phyloP scores from a whole-genome alignment of 805 yeast genomes.

The Wickerhamomyces sydowiorum region DNA sequence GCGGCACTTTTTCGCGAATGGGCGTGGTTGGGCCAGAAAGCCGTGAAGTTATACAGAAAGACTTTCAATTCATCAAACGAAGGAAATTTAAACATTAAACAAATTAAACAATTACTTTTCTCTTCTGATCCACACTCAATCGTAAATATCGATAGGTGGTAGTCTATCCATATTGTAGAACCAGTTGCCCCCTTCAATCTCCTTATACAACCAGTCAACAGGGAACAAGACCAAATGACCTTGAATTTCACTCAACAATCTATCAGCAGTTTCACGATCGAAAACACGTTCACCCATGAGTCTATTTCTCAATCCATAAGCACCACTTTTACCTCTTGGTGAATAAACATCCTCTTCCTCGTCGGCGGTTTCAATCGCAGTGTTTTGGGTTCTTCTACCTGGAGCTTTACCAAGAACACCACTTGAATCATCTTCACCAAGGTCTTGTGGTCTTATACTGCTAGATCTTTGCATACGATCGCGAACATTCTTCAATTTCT shows the following conservation, averaged over 20 bases:
- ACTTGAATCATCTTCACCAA: neutral
- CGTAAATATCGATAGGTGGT: slow-evolving; percentile 93
- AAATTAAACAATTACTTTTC: neutral
- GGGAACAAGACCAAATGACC: slow-evolving; percentile 94
- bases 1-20: too few species aligned
- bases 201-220: slow-evolving; percentile 81
- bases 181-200: slow-evolving; percentile 91
- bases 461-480: neutral
- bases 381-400: neutral
- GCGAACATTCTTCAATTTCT: neutral
- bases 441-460: neutral
- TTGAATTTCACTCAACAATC: slow-evolving; percentile 61
- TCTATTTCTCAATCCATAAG: slow-evolving; percentile 31
- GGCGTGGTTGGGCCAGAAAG: too few species aligned
- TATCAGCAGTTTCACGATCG: slow-evolving; percentile 73
- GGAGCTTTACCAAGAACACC: slow-evolving; percentile 11
- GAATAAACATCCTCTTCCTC: neutral
- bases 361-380: neutral
- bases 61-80: too few species aligned
- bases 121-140: slow-evolving; percentile 32
- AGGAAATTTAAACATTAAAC: neutral
- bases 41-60: too few species aligned
- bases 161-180: slow-evolving; percentile 88
- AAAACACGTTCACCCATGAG: slow-evolving; percentile 43
- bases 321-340: slow-evolving; percentile 31